Conservation (phyloP, 352 stramenopile species). For the Proteromonas lacertae region DNA sequence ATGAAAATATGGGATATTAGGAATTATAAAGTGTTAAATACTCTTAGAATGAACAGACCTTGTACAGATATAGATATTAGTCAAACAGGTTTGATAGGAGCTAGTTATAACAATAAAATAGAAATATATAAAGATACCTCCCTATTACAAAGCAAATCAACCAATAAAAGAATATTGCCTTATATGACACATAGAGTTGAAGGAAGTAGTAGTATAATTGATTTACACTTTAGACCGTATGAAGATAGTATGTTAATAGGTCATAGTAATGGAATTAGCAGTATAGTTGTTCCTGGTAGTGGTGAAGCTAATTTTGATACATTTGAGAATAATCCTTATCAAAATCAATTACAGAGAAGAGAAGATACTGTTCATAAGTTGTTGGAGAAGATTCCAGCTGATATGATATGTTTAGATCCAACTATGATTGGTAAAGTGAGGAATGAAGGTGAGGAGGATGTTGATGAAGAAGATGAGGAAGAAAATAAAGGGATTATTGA, state of each 20-base stretch:
- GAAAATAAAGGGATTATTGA: slow-evolving; percentile 11
- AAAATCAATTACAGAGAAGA: slow-evolving; percentile 69
- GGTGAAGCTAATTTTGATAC: slow-evolving; percentile 91
- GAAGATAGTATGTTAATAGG: slow-evolving; percentile 85
- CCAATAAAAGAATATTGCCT: no score
- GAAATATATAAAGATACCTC: slow-evolving; percentile 47
- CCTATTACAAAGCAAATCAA: no score
- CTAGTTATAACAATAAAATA: slow-evolving; percentile 51
- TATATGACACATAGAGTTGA: slow-evolving; percentile 21
- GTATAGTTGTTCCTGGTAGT: slow-evolving; percentile 65
- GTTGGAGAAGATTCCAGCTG: slow-evolving; percentile 79
- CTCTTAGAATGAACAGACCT: slow-evolving; percentile 45
- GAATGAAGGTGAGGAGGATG: neutral
- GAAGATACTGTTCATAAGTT: slow-evolving; percentile 74
- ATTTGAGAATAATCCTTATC: slow-evolving; percentile 82
- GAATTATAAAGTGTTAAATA: slow-evolving; percentile 68
- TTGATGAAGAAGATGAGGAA: neutral
- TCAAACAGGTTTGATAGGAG: slow-evolving; percentile 61
- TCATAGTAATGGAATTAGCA: slow-evolving; percentile 30
- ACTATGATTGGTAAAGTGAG: neutral
- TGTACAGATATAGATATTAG: slow-evolving; percentile 64
- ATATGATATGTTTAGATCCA: slow-evolving; percentile 69
- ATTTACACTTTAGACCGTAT: slow-evolving; percentile 72
- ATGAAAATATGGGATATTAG: slow-evolving; percentile 79
- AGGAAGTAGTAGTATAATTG: slow-evolving; percentile 16